phyloP scores from a whole-genome alignment of 257 asterid genomes.

The Jaltomata sinuosa region DNA sequence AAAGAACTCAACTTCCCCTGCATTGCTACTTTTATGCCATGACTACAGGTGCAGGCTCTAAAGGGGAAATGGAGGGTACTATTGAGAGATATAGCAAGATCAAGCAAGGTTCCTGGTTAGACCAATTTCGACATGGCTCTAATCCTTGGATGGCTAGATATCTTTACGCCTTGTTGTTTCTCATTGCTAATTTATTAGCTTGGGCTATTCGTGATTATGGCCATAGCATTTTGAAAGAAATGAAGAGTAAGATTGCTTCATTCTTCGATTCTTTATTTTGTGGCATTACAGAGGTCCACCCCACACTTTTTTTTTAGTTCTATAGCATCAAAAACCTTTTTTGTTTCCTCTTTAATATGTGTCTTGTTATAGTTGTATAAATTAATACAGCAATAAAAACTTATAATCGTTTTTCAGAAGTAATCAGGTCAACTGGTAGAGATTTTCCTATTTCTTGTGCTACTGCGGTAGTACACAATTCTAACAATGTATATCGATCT shows the following conservation, averaged over 20 bases:
- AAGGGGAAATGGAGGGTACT: conserved; percentile 22
- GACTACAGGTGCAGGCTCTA: conserved; percentile 6
- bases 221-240: conserved; percentile 16
- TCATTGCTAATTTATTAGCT: conserved; percentile 33
- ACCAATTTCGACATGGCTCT: conserved; percentile 39
- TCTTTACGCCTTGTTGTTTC: conserved; percentile 35
- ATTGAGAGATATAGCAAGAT: conserved; percentile 22
- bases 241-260: conserved; percentile 21
- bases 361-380: no score
- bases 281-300: no score
- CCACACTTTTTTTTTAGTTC: no score
- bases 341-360: no score
- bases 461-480: neutral
- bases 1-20: neutral
- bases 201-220: conserved; percentile 58
- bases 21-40: conserved; percentile 9
- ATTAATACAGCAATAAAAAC: no score
- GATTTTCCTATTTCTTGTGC: neutral
- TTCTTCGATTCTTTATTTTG: neutral
- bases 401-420: no score
- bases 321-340: no score
- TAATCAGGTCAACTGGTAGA: no score
- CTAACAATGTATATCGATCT: neutral
- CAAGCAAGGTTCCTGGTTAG: conserved; percentile 34
- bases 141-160: conserved; percentile 61